A percentile compares a stretch with the other conserved stretches of the same genome.
Conservation (phyloP, 768 basidiomycete species). For the Crassisporium funariophilum region DNA sequence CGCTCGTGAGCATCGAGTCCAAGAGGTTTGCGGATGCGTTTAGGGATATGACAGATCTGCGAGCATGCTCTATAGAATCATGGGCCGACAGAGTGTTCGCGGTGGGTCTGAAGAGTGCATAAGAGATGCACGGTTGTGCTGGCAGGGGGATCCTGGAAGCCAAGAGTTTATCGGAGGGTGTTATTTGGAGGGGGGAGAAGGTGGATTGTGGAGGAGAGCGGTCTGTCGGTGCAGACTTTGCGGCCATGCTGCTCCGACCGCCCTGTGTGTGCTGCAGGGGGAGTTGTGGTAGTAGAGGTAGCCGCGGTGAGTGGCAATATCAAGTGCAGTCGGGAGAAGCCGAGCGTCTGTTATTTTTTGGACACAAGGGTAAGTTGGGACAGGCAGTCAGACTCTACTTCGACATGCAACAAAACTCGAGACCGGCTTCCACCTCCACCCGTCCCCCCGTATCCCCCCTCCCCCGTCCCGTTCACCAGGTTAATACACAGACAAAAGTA, state of each 20-base stretch:
- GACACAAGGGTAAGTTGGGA: too few species aligned
- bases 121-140: conserved; percentile 42
- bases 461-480: conserved; percentile 48
- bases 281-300: background rate
- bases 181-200: conserved; percentile 17
- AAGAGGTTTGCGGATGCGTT: conserved; percentile 40
- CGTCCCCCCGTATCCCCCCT: conserved; percentile 60
- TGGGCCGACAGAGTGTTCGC: conserved; percentile 24
- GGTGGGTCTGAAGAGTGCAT: conserved; percentile 40
- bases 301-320: conserved; percentile 9
- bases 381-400: conserved; percentile 4
- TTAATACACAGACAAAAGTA: conserved; percentile 79
- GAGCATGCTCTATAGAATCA: conserved; percentile 56
- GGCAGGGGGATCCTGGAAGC: conserved; percentile 51
- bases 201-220: too few species aligned
- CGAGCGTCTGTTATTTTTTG: conserved; percentile 5
- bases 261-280: too few species aligned
- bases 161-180: conserved; percentile 43
- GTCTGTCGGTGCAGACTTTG: too few species aligned
- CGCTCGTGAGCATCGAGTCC: conserved; percentile 53
- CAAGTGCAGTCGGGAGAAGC: conserved; percentile 16
- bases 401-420: conserved; percentile 49
- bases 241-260: too few species aligned
- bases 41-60: conserved; percentile 47
- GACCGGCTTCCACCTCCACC: conserved; percentile 63